Evolutionary conservation across 805 yeast species (phyloP).

Genomic region (Teunomyces panamensis): DNA sequence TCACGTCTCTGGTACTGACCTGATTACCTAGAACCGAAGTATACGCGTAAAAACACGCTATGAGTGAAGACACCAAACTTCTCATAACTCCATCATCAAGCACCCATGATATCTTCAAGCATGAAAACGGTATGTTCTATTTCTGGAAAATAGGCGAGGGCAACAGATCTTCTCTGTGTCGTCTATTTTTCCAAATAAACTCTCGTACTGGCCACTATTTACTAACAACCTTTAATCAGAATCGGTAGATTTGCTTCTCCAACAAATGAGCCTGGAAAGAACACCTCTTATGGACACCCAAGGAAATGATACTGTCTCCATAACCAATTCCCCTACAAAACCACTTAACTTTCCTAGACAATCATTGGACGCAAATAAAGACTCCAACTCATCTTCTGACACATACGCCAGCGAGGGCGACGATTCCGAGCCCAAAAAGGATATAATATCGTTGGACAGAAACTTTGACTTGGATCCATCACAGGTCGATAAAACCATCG

Average conservation of each 20-base stretch:
- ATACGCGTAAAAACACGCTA: slow-evolving; percentile 1
- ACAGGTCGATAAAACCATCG: slow-evolving; percentile 1
- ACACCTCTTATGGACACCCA: background rate
- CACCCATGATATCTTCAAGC: slow-evolving; percentile 19
- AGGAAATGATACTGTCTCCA: slow-evolving; percentile 6
- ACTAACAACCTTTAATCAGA: slow-evolving; percentile 11
- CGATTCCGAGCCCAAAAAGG: slow-evolving; percentile 3
- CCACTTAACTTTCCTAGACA: slow-evolving; percentile 27
- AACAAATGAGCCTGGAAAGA: slow-evolving; percentile 20
- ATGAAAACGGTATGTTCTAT: slow-evolving; percentile 28
- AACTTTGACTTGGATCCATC: slow-evolving; percentile 20
- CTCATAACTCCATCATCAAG: background rate
- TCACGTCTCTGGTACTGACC: background rate
- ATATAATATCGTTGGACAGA: slow-evolving; percentile 14
- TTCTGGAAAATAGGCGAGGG: background rate
- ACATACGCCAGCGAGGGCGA: slow-evolving; percentile 38
- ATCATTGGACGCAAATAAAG: slow-evolving; percentile 16
- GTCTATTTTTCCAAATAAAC: background rate
- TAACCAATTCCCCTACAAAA: slow-evolving; percentile 28
- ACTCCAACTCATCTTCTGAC: slow-evolving; percentile 40
- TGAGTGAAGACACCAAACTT: slow-evolving; percentile 1
- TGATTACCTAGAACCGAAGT: background rate
- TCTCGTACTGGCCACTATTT: background rate
- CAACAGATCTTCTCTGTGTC: background rate
- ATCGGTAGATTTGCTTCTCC: slow-evolving; percentile 28